Conservation (phyloP, 257 asterid species). For the Henckelia pumila region DNA sequence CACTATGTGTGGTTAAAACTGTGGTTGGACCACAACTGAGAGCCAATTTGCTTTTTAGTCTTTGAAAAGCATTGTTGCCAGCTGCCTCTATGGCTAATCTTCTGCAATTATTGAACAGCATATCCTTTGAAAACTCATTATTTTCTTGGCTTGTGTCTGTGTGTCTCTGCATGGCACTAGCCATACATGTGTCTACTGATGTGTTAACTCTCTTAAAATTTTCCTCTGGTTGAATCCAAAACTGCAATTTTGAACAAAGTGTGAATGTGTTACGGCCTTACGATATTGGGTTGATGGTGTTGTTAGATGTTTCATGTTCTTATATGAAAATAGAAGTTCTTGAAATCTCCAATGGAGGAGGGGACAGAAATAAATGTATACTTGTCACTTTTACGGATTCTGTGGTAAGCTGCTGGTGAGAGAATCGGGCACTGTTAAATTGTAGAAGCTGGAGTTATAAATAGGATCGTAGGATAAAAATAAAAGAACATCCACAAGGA, state of each 20-base stretch:
- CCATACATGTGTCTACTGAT: slow-evolving; percentile 18
- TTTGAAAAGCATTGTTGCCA: slow-evolving; percentile 33
- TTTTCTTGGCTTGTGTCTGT: slow-evolving; percentile 8
- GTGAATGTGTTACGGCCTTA: background rate
- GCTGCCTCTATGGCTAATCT: slow-evolving; percentile 29
- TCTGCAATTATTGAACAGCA: slow-evolving; percentile 31
- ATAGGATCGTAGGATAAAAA: background rate
- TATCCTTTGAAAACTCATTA: slow-evolving; percentile 15
- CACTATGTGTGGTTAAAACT: slow-evolving; percentile 44
- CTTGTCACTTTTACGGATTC: background rate
- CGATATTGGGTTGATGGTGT: background rate
- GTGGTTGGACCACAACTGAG: slow-evolving; percentile 52
- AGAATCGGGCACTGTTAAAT: background rate
- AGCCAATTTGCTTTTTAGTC: slow-evolving; percentile 27
- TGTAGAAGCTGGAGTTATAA: background rate
- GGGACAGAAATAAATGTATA: slow-evolving; percentile 1
- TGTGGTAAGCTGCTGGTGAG: background rate
- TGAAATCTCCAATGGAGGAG: background rate
- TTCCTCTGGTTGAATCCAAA: slow-evolving; percentile 11
- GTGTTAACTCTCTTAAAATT: slow-evolving; percentile 12
- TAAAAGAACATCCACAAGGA: background rate
- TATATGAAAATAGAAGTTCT: background rate
- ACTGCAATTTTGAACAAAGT: background rate
- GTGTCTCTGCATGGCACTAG: slow-evolving; percentile 10
- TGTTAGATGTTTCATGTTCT: background rate